A percentile compares a stretch with the other conserved stretches of the same genome.
These are phyloP conservation scores for Aureobasidium sp. DNA, from an alignment of 2,329 filamentous ascomycete genomes.

Conservation along the genomic window DNA sequence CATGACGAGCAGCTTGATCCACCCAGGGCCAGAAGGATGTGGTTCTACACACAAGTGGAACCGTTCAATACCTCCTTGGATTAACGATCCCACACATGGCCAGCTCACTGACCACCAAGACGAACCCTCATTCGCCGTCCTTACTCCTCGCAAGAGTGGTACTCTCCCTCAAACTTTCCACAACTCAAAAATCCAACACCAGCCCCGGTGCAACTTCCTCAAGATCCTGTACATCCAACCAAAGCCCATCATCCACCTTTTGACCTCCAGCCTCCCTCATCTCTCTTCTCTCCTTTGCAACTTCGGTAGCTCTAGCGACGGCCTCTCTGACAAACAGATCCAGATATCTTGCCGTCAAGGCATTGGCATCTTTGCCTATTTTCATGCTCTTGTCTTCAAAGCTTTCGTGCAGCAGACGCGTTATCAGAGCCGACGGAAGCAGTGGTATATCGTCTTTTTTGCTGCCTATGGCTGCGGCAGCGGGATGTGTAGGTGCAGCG, in stretches of 20 bases:
- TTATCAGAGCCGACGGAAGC: constrained; percentile 69
- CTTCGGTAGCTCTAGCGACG: constrained; percentile 68
- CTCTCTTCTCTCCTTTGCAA: constrained; percentile 46
- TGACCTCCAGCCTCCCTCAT: constrained; percentile 25
- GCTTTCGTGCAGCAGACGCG: constrained; percentile 69
- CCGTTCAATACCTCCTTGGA: neutral
- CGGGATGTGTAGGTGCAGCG: neutral
- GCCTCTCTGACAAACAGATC: constrained; percentile 88
- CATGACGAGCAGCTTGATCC: neutral
- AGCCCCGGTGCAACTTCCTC: constrained; percentile 83
- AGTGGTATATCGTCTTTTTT: constrained; percentile 27
- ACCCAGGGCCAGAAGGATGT: neutral
- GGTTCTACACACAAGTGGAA: neutral
- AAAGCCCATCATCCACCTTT: constrained; percentile 21
- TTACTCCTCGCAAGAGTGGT: neutral
- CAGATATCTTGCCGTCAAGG: constrained; percentile 73
- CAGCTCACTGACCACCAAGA: neutral
- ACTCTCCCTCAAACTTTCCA: too few species aligned
- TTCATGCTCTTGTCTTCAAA: constrained; percentile 65
- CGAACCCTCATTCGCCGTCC: neutral
- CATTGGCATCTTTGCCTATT: constrained; percentile 70
- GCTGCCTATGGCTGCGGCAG: neutral
- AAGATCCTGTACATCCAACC: constrained; percentile 72
- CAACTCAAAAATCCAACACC: constrained; percentile 54
- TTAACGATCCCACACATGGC: neutral